A percentile compares a stretch with the other conserved stretches of the same genome.
Conservation (phyloP, 2,329 filamentous ascomycete species). For the Epicoccum sorghinum region DNA sequence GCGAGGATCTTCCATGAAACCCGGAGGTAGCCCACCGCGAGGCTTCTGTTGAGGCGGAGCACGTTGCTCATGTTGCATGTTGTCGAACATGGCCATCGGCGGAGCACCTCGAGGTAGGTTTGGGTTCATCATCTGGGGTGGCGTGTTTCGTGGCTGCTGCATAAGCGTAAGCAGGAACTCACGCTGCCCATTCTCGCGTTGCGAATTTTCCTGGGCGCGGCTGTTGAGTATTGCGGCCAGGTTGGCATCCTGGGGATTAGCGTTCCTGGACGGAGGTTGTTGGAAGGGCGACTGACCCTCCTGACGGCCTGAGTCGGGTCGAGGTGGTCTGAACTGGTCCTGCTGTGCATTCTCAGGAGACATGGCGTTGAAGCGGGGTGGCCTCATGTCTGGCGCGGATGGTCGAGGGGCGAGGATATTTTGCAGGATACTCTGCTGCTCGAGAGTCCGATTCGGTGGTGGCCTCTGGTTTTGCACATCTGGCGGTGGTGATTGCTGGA, state of each 20-base stretch:
- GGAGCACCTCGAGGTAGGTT: slow-evolving; percentile 45
- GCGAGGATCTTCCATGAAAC: slow-evolving; percentile 46
- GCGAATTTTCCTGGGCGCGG: slow-evolving; percentile 45
- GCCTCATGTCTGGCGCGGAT: slow-evolving; percentile 36
- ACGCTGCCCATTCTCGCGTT: slow-evolving; percentile 54
- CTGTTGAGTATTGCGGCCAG: slow-evolving; percentile 46
- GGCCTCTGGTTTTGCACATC: slow-evolving; percentile 34
- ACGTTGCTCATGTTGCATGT: slow-evolving; percentile 35
- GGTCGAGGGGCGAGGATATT: slow-evolving; percentile 44
- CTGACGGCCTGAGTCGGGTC: slow-evolving; percentile 39
- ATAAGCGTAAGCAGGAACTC: slow-evolving; percentile 87
- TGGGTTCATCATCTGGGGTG: slow-evolving; percentile 42
- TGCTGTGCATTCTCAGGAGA: slow-evolving; percentile 41
- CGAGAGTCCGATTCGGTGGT: slow-evolving; percentile 35
- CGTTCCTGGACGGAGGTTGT: slow-evolving; percentile 39
- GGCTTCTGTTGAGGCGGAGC: slow-evolving; percentile 48
- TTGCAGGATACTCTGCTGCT: slow-evolving; percentile 46
- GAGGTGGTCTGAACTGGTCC: slow-evolving; percentile 40
- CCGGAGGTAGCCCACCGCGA: slow-evolving; percentile 44
- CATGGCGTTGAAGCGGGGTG: slow-evolving; percentile 40
- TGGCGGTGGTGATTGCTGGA: slow-evolving; percentile 39
- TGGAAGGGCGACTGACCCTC: slow-evolving; percentile 40
- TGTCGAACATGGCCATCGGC: slow-evolving; percentile 44
- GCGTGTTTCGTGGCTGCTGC: slow-evolving; percentile 59
- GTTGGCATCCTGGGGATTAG: slow-evolving; percentile 41